Base-by-base conservation (phyloP, 805 yeast species). In the Helenozyma baotianmanensis region DNA sequence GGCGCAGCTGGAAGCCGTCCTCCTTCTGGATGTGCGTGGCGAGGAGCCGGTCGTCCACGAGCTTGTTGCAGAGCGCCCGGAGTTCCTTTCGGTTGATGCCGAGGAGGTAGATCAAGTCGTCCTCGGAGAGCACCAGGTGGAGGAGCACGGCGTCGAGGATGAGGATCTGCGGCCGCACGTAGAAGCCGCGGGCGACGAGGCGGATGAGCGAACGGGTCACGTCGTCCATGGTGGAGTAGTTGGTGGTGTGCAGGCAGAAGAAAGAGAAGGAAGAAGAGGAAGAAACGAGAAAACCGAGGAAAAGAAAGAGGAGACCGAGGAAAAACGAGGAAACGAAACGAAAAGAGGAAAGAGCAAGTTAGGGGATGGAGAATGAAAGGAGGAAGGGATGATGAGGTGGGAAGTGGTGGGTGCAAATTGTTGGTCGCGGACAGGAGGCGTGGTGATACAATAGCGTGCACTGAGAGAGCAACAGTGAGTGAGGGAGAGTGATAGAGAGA, bases 111-210 rank as follows among this genome's bases (percentile, higher is more conserved):
- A 83, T 75, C 53, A 92, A 67, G 59, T 92, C 98, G 41, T 90
- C 97, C 58, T 92, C 98, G 13, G 89, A 82, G 19, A 90, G 70
- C 7, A 90, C 96, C 11, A 89, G 81, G 58, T 90, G 98, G 49
- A 82, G 74, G 24, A 90, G 59, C 5, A 90, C 65, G 2, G 97
- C 96, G 58, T 90, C 98, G 42, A 92, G 57, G 7, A 90, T 80
- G 27, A 90, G 70, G 25, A 89, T 80, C 45, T 83, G 83, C n/a
- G 85, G 81, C 21, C 80, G 78, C 22, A 86, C 80, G 53, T 89
- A 92, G 61, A 90, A 92, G 12, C 94, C 89, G 42, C 97, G 70
- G 1, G 80, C 78, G 9, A 87, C 96, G 45, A 82, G 79, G 38
- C 94, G 74, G 34, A 90, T 64, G 42, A 90, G 68, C 25, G 71